Evolutionary conservation across 306 rosid genomes (phyloP).

Genomic region (Cyamopsis tetragonoloba): DNA sequence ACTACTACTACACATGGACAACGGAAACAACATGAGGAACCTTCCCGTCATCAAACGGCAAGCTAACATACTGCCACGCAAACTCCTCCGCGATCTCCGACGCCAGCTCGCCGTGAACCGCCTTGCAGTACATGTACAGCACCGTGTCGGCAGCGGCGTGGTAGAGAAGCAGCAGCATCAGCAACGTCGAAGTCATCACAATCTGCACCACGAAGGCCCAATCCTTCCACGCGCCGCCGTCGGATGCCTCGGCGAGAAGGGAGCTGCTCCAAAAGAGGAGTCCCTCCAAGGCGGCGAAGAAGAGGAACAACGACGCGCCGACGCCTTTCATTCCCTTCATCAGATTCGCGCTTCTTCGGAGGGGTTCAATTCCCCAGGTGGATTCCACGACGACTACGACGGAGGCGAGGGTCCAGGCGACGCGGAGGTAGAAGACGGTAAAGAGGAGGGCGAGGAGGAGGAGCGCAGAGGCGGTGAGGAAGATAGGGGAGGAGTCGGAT

Average conservation of each 20-base stretch:
- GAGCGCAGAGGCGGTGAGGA: not conserved
- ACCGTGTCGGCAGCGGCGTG: conserved; percentile 45
- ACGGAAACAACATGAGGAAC: conserved; percentile 74
- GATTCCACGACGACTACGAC: conserved; percentile 50
- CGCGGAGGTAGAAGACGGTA: conserved; percentile 38
- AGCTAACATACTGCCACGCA: conserved; percentile 43
- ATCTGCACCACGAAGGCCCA: conserved; percentile 49
- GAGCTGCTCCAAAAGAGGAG: conserved; percentile 32
- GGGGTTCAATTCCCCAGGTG: conserved; percentile 40
- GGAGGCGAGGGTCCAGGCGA: conserved; percentile 42
- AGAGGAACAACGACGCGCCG: conserved; percentile 31
- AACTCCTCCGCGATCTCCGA: conserved; percentile 52
- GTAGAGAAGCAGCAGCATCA: conserved; percentile 47
- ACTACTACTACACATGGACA: conserved; percentile 23
- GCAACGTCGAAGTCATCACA: conserved; percentile 43
- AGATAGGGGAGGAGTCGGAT: conserved; percentile 31
- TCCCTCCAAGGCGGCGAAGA: conserved; percentile 34
- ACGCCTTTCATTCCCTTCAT: conserved; percentile 40
- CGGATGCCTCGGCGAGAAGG: conserved; percentile 6
- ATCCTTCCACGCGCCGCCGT: conserved; percentile 33
- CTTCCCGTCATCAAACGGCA: conserved; percentile 68
- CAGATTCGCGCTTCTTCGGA: conserved; percentile 41
- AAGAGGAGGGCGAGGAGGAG: not conserved
- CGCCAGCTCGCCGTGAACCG: conserved; percentile 43
- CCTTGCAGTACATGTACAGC: conserved; percentile 46